phyloP scores from a whole-genome alignment of 2,329 filamentous ascomycete species.

The Colletotrichum sp. region DNA sequence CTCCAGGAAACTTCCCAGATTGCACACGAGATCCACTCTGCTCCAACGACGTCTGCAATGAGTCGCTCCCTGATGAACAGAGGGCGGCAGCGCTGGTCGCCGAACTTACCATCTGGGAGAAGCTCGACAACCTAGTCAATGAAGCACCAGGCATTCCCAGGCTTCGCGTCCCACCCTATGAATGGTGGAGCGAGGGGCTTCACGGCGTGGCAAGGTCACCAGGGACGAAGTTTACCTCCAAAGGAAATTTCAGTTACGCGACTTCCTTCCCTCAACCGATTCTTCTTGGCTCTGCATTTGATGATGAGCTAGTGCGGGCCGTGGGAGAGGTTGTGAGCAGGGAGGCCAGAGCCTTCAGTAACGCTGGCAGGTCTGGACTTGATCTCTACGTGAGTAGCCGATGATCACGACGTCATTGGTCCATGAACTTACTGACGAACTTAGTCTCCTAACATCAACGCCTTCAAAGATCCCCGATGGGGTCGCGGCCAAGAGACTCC shows the following conservation, averaged over 20 bases:
- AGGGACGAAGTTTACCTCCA: conserved; percentile 57
- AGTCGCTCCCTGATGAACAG: conserved; percentile 39
- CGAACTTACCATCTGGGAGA: conserved; percentile 56
- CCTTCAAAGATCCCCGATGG: conserved; percentile 68
- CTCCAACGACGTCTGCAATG: conserved; percentile 50
- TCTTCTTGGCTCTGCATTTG: conserved; percentile 65
- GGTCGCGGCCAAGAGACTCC: conserved; percentile 67
- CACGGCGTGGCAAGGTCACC: conserved; percentile 64
- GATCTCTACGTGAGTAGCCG: conserved; percentile 53
- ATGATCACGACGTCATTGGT: fast-evolving
- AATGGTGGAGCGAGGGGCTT: conserved; percentile 68
- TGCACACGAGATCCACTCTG: conserved; percentile 31
- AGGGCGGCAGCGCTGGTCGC: conserved; percentile 54
- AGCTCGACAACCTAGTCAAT: conserved; percentile 52
- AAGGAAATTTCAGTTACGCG: conserved; percentile 61
- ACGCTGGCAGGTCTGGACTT: conserved; percentile 58
- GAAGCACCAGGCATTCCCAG: conserved; percentile 53
- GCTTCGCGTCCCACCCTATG: conserved; percentile 62
- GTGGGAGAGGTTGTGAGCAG: conserved; percentile 62
- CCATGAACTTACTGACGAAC: too few species aligned
- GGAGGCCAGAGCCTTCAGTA: conserved; percentile 70
- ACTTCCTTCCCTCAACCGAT: conserved; percentile 73
- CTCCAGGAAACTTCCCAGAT: conserved; percentile 23
- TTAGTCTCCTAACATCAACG: conserved; percentile 69
- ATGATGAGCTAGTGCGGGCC: conserved; percentile 63